phyloP scores from a whole-genome alignment of 1,139 yeast species.

The Ogataea hybrid region DNA sequence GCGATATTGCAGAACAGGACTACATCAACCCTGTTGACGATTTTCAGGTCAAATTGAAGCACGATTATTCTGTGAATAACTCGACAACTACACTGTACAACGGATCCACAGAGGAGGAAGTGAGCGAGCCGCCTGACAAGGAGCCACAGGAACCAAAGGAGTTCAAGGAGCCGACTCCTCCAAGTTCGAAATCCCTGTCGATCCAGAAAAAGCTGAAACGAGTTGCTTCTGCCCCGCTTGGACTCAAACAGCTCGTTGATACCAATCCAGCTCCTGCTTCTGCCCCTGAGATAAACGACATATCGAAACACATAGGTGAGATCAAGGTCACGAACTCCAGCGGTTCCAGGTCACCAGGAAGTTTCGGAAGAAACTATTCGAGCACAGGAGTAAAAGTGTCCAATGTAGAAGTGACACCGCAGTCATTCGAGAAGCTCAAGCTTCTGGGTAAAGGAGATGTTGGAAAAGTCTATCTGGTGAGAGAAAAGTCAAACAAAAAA shows the following conservation, averaged over 20 bases:
- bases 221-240: conserved; percentile 82
- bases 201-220: conserved; percentile 61
- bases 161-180: conserved; percentile 16
- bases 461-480: conserved; percentile 90
- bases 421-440: conserved; percentile 84
- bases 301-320: conserved; percentile 55
- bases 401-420: conserved; percentile 80
- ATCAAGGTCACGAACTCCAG: conserved; percentile 32
- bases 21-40: conserved; percentile 33
- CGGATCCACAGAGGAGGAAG: conserved; percentile 6
- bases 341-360: conserved; percentile 23
- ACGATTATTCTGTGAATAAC: conserved; percentile 30
- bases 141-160: background rate
- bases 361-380: conserved; percentile 60
- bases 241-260: conserved; percentile 33
- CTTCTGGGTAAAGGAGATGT: conserved; percentile 96
- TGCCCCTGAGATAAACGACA: conserved; percentile 35
- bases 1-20: conserved; percentile 24
- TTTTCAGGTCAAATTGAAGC: conserved; percentile 36
- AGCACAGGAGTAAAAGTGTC: conserved; percentile 69
- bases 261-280: conserved; percentile 13
- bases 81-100: conserved; percentile 23
- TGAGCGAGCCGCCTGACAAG: background rate
- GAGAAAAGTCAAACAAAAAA: conserved; percentile 71
- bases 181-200: conserved; percentile 24